Conservation (phyloP, 495 filamentous ascomycete species). For the Friedmanniomyces simplex region DNA sequence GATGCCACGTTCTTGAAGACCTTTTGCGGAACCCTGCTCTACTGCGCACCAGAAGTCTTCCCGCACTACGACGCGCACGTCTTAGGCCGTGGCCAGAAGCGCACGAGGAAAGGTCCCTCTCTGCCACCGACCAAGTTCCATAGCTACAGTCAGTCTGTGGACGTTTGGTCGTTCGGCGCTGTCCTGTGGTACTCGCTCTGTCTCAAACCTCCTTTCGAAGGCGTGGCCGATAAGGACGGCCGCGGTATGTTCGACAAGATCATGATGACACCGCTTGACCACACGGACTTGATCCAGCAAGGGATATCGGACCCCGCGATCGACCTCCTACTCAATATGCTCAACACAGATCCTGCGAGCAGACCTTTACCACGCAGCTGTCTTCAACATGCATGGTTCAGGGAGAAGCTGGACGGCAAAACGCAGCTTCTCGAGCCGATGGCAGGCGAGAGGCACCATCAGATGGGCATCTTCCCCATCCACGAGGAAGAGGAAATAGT, state of each 20-base stretch:
- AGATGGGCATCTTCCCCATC: constrained; percentile 33
- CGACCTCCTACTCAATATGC: constrained; percentile 63
- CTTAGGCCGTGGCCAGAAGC: constrained; percentile 33
- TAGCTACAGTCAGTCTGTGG: constrained; percentile 73
- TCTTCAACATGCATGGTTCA: constrained; percentile 58
- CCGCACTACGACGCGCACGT: constrained; percentile 50
- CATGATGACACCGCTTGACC: constrained; percentile 61
- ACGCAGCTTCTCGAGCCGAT: neutral
- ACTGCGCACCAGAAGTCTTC: constrained; percentile 94
- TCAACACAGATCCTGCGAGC: constrained; percentile 58
- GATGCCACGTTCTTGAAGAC: constrained; percentile 88
- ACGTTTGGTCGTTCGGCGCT: constrained; percentile 89
- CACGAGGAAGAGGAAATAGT: constrained; percentile 42
- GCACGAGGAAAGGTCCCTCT: constrained; percentile 39
- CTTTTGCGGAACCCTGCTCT: constrained; percentile 90
- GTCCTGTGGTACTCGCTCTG: constrained; percentile 77
- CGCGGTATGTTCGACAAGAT: constrained; percentile 67
- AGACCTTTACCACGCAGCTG: constrained; percentile 57
- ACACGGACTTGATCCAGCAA: constrained; percentile 41
- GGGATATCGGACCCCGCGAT: constrained; percentile 55
- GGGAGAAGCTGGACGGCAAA: constrained; percentile 21
- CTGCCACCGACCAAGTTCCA: constrained; percentile 29
- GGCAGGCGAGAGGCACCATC: neutral
- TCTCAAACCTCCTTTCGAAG: constrained; percentile 66
- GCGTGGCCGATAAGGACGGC: constrained; percentile 47